Evolutionary conservation across 768 basidiomycete species (phyloP), one percentile per base, ranked within the genome.

Genomic region (Pholiota molesta): DNA sequence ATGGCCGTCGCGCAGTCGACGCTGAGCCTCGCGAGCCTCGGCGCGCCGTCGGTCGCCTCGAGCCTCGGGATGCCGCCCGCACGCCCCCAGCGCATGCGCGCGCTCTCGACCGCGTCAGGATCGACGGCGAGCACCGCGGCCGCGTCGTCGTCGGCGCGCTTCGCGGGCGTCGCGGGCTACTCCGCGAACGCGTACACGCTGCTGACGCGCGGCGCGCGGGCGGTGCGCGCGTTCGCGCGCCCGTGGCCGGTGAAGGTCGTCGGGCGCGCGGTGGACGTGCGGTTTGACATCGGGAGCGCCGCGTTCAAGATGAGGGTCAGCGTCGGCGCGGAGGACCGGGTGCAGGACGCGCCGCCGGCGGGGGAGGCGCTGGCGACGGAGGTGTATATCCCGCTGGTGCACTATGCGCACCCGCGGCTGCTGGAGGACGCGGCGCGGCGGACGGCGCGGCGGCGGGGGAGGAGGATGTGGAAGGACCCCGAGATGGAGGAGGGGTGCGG

Each of bases 331-430:
- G 84, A 85, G 29, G 93, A 95, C 69, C 73, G 76, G 23, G 75
- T 75, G 62, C 26, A 58, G 37, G 54, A 52, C 39, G 33, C 16
- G 9, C 23, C 17, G 0, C 74, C 73, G 17, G 69, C 70, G 2
- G 77, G 2, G 0, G 23, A 14, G 47, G 17, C n/a, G 29, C 75
- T 85, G 1, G 82, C 88, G n/a, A 98, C 95, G 19, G 97, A 97
- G 80, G 88, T 99, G 21, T 99, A 84, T 72, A 73, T 99, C 0
- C 97, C 97, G 5, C 80, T 94, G 53, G 88, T 97, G 19, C 97
- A 99, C 72, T 99, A 88, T 71, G 92, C 90, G 3, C 80, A 82
- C 62, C 65, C 64, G 51, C 65, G 73, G 52, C 52, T 79, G 29
- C 60, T 80, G 45, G 67, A 69, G 55, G 61, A 62, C 33, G 62